Evolutionary conservation across 495 filamentous ascomycete species (phyloP), one percentile per base, ranked within the genome.

Genomic region (Xylaria curta): DNA sequence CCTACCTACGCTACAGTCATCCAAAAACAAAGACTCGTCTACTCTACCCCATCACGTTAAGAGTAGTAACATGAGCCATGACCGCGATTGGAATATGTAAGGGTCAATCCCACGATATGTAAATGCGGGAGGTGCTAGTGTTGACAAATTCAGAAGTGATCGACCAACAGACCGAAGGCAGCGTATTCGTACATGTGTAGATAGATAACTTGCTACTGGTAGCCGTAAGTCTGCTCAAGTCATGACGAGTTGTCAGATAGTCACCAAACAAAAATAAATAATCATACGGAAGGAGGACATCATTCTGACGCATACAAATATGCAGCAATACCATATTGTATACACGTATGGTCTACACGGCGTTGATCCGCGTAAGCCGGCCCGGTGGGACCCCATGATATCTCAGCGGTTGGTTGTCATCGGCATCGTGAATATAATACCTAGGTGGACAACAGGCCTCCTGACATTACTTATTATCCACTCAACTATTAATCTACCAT

Each of bases 1-100:
- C 44, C 51, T 66, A 51, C 63, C 63, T 66, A 51, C 44, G 26
- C 24, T 66, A 53, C 63, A 66, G 63, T 68, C 66, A 58, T 59
- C 66, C 6, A n/a, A 56, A 7, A 56, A 1, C 49, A 5, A 67
- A 56, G 21, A 15, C 51, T 38, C 38, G 19, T 26, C 63, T 66
- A 17, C 47, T 36, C 47, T 67, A 19, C 51, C 65, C 40, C 10
- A 13, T n/a, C 13, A n/a, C 24, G 31, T 33, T 9, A 21, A 60
- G 58, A 36, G 12, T 19, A 60, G 12, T 15, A 60, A 38, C 33
- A 4, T 21, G 33, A 38, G 31, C 31, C 38, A 38, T 17, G 2
- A 38, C 19, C 31, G 19, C n/a, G 31, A 38, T 36, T n/a, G 54
- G 54, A 58, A 58, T 31, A 17, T 19, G 54, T 15, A 17, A 28